phyloP scores from a whole-genome alignment of 352 stramenopile species.

The Blastocystis sp. region DNA sequence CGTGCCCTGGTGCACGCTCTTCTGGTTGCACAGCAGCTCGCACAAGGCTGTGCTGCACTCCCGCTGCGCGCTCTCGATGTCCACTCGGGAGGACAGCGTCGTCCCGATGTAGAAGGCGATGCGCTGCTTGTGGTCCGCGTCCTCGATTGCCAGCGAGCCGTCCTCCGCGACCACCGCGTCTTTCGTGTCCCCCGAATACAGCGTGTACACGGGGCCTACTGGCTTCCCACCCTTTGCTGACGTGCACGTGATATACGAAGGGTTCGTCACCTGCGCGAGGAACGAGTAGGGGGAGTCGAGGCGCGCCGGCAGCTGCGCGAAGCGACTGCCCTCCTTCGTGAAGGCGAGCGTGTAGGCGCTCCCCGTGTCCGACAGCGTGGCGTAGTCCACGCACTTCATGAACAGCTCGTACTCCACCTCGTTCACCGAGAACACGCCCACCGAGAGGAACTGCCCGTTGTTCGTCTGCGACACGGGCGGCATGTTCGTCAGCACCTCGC shows the following conservation, averaged over 20 bases:
- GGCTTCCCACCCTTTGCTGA: background rate
- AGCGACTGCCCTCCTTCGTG: background rate
- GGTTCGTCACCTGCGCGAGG: background rate
- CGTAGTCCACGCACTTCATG: background rate
- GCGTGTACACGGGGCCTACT: background rate
- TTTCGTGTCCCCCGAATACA: background rate
- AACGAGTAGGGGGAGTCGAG: background rate
- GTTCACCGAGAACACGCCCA: constrained; percentile 14
- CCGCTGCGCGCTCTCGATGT: background rate
- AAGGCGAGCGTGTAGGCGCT: background rate
- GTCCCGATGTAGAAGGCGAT: background rate
- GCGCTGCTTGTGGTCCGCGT: background rate
- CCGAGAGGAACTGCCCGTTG: background rate
- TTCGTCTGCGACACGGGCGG: constrained; percentile 15
- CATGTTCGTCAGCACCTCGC: background rate
- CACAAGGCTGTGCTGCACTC: background rate
- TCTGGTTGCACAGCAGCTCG: background rate
- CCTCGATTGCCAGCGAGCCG: background rate
- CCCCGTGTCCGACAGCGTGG: background rate
- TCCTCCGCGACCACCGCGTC: background rate
- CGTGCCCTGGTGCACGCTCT: background rate
- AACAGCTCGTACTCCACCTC: background rate
- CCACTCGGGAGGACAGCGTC: background rate
- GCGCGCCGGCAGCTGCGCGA: background rate
- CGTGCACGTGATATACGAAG: background rate